Evolutionary conservation across 495 filamentous ascomycete species (phyloP), one percentile per base, ranked within the genome.

Genomic region (Penicillium robsamsonii): DNA sequence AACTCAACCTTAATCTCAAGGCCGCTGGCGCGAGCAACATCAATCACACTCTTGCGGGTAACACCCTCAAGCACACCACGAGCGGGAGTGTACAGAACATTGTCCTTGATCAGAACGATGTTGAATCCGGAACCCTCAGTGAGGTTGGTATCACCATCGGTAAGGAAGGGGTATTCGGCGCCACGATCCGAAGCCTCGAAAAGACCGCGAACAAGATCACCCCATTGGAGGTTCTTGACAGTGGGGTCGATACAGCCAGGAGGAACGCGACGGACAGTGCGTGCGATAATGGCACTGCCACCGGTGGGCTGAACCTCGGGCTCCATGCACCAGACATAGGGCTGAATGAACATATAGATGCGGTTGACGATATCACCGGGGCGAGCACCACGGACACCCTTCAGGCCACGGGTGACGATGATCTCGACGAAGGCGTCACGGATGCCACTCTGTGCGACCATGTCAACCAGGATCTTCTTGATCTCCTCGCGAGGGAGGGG

Each of bases 191-290:
- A 17, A 6, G 67, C 67, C 51, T 75, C 71, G 20, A 69, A 59
- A 22, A 72, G 30, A 3, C 66, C 73, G 0, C 71, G 73, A 7
- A 57, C 63, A 53, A 75, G 50, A 50, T 75, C 73, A 0, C 73
- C 73, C 71, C 71, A 75, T 55, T 75, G 73, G 50, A 75, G 55
- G 37, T 76, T 76, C 63, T 76, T 76, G 42, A 76, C 54, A 3
- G 70, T 76, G 1, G 73, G 73, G 46, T 76, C 73, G 15, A 75
- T 65, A 0, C 69, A 60, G 0, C 73, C 69, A 1, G 69, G 69
- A 0, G 73, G 67, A 1, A 61, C 57, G 0, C 73, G 67, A 0
- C 67, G 66, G 6, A 76, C 72, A 15, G 73, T 75, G 9, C 73
- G 65, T 0, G 73, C 67, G 18, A 76, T 54, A 20, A 76, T 62